Percentiles rank a stretch among this genome's conserved stretches.
phyloP scores from a whole-genome alignment of 176 grass and related monocot genomes.

The Eragrostis curvula region DNA sequence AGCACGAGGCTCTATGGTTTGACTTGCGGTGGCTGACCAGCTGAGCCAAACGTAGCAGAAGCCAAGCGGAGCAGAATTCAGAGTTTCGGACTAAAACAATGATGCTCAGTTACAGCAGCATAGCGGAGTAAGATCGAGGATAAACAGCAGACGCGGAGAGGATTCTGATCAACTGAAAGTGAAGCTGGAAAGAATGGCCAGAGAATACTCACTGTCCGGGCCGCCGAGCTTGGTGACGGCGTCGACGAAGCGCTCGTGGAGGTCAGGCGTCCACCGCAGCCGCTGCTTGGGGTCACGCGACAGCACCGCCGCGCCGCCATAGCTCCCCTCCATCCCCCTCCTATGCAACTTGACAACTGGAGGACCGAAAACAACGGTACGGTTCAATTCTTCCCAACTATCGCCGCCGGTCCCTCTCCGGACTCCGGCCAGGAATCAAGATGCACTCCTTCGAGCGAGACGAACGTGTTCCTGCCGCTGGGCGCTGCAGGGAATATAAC shows the following conservation, averaged over 20 bases:
- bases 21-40: constrained; percentile 7
- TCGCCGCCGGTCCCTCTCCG: neutral
- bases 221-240: constrained; percentile 91
- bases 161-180: neutral
- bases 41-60: neutral
- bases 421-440: neutral
- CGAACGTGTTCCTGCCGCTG: neutral
- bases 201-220: constrained; percentile 68
- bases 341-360: neutral
- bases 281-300: constrained; percentile 70
- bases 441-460: neutral
- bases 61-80: neutral
- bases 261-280: constrained; percentile 91
- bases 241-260: constrained; percentile 87
- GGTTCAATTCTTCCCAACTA: neutral
- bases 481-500: neutral
- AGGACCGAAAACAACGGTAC: neutral
- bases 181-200: neutral
- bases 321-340: constrained; percentile 32
- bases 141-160: neutral
- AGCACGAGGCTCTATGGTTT: neutral
- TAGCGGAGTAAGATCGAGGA: neutral
- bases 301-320: constrained; percentile 23
- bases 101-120: neutral
- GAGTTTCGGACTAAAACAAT: neutral